Evolutionary conservation across 805 yeast genomes (phyloP).

Genomic region (Kluyveromyces siamensis): DNA sequence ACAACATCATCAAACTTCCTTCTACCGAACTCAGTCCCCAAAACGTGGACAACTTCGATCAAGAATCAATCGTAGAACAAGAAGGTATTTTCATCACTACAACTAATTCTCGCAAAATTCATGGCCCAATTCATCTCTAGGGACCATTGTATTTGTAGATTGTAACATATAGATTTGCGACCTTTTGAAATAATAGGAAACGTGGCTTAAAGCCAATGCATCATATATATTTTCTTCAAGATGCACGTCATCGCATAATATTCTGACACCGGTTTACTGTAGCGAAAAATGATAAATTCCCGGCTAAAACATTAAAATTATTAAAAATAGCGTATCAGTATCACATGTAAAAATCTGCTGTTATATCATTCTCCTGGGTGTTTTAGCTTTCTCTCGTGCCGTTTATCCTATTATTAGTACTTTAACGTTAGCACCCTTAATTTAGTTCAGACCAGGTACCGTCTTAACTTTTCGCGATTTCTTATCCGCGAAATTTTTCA

Average conservation of each 20-base stretch:
- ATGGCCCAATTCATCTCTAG: background rate
- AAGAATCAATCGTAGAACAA: constrained; percentile 9
- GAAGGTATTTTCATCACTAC: constrained; percentile 1
- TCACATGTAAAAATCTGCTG: background rate
- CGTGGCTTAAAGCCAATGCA: background rate
- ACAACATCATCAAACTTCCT: constrained; percentile 61
- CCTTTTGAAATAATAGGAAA: too few species aligned
- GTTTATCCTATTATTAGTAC: background rate
- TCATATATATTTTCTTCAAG: background rate
- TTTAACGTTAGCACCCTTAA: background rate
- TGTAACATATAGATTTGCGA: too few species aligned
- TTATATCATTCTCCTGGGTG: background rate
- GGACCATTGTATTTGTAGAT: too few species aligned
- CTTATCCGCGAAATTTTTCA: background rate
- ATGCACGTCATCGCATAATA: background rate
- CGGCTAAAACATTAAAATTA: background rate
- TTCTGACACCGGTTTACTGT: background rate
- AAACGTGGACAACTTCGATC: constrained; percentile 24
- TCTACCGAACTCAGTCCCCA: constrained; percentile 12
- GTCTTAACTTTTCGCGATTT: background rate
- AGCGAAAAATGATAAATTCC: background rate
- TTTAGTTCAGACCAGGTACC: background rate
- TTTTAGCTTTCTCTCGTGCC: background rate
- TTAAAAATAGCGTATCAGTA: too few species aligned
- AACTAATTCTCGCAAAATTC: background rate